These are phyloP conservation scores for Colletotrichum sp. DNA, from an alignment of 2,329 filamentous ascomycete genomes.

Conservation along the genomic window DNA sequence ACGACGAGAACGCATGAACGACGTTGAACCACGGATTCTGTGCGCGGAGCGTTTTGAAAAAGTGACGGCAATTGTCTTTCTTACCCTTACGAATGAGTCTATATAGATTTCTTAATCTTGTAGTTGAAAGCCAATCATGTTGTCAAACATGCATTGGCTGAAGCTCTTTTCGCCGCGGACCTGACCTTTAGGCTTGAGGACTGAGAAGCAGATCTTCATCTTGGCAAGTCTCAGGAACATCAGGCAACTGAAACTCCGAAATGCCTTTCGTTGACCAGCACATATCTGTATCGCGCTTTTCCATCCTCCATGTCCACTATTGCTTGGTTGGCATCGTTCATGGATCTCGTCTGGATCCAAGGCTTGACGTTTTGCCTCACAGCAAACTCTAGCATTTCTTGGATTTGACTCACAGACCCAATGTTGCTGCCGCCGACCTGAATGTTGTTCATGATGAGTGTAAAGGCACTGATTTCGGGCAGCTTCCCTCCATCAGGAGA, in stretches of 20 bases:
- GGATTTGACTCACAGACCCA: constrained; percentile 51
- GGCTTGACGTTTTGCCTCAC: constrained; percentile 57
- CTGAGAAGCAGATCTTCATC: background rate
- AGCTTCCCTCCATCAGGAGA: constrained; percentile 62
- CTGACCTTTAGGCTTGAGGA: background rate
- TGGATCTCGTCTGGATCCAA: constrained; percentile 55
- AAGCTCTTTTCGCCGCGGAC: background rate
- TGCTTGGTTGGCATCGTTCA: constrained; percentile 57
- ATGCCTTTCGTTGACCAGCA: constrained; percentile 27
- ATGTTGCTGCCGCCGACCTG: constrained; percentile 49
- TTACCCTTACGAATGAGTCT: background rate
- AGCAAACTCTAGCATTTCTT: constrained; percentile 61
- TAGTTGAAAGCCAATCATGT: background rate
- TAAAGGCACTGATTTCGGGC: constrained; percentile 54
- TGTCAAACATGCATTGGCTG: background rate
- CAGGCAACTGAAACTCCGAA: background rate
- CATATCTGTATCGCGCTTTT: constrained; percentile 49
- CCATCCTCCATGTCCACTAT: constrained; percentile 59
- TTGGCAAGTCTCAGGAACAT: background rate
- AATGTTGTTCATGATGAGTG: constrained; percentile 60
- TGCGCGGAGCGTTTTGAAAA: background rate
- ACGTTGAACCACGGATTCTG: background rate
- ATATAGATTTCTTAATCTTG: background rate
- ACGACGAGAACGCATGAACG: background rate
- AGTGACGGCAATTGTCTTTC: background rate